Percentiles rank a stretch among this genome's conserved stretches.
Conservation (phyloP, 164 flowering plant genomes). For the Piper longum region DNA sequence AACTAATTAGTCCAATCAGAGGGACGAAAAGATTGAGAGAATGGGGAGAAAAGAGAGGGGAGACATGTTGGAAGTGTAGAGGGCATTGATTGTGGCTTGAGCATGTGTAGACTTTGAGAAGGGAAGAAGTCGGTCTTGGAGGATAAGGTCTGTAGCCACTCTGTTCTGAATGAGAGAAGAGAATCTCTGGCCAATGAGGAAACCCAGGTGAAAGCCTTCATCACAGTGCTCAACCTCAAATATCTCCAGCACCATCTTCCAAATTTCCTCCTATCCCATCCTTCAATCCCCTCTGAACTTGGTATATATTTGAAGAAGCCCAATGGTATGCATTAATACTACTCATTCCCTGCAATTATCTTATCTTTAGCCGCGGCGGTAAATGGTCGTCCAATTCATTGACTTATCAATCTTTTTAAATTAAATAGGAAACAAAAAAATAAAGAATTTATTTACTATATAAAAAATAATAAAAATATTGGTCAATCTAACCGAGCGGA, state of each 20-base stretch:
- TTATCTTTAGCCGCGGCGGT: too few species aligned
- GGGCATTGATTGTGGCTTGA: slow-evolving; percentile 28
- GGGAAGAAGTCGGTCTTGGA: slow-evolving; percentile 57
- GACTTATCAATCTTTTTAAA: too few species aligned
- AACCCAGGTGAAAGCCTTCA: slow-evolving; percentile 43
- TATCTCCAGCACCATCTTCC: slow-evolving; percentile 25
- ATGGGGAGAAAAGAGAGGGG: neutral
- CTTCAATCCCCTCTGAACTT: neutral
- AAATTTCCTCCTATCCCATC: neutral
- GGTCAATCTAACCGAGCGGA: too few species aligned
- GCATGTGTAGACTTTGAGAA: slow-evolving; percentile 27
- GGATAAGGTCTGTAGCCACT: slow-evolving; percentile 43
- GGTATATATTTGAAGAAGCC: too few species aligned
- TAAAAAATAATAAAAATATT: too few species aligned
- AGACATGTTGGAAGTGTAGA: slow-evolving; percentile 26
- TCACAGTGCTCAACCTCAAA: slow-evolving; percentile 70
- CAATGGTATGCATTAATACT: too few species aligned
- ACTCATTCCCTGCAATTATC: too few species aligned
- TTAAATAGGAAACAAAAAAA: too few species aligned
- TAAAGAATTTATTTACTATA: too few species aligned
- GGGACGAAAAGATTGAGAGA: neutral
- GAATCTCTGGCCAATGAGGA: slow-evolving; percentile 50
- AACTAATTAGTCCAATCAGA: neutral
- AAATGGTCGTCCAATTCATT: too few species aligned
- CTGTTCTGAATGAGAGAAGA: slow-evolving; percentile 46